Evolutionary conservation across 2,329 filamentous ascomycete genomes (phyloP).

Genomic region (Fusarium sp.): DNA sequence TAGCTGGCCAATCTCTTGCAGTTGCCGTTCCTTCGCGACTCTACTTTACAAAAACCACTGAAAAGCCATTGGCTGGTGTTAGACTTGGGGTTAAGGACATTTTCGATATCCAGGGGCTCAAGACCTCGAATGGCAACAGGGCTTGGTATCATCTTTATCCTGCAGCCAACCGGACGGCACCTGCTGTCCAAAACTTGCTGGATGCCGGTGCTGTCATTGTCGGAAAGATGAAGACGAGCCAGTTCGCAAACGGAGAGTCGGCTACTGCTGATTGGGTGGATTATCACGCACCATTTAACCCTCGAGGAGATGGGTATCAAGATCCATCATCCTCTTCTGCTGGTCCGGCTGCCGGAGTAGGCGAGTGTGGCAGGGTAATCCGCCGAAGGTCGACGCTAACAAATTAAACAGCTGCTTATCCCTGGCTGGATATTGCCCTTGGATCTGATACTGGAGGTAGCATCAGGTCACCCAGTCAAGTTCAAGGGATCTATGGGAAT

Average conservation of each 20-base stretch:
- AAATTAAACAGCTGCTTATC: background rate
- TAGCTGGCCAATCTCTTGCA: background rate
- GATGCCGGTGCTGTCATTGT: background rate
- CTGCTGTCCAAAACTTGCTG: background rate
- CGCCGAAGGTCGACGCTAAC: background rate
- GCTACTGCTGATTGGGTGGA: background rate
- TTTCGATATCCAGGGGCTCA: background rate
- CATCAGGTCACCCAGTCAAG: background rate
- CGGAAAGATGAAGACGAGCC: background rate
- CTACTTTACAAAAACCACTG: background rate
- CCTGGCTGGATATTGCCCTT: background rate
- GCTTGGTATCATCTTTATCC: background rate
- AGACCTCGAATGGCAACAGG: background rate
- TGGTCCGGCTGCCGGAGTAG: background rate
- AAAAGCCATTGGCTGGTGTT: background rate
- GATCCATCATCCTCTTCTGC: background rate
- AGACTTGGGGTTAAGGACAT: background rate
- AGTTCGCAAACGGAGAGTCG: background rate
- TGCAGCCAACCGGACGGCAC: background rate
- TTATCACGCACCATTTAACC: background rate
- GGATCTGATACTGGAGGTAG: background rate
- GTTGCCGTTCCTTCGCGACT: background rate
- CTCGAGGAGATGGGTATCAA: background rate
- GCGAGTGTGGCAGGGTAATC: background rate
- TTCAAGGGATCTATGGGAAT: background rate